Evolutionary conservation across 176 grass and related monocot species (phyloP).

Genomic region (Echinochloa phyllopogon): DNA sequence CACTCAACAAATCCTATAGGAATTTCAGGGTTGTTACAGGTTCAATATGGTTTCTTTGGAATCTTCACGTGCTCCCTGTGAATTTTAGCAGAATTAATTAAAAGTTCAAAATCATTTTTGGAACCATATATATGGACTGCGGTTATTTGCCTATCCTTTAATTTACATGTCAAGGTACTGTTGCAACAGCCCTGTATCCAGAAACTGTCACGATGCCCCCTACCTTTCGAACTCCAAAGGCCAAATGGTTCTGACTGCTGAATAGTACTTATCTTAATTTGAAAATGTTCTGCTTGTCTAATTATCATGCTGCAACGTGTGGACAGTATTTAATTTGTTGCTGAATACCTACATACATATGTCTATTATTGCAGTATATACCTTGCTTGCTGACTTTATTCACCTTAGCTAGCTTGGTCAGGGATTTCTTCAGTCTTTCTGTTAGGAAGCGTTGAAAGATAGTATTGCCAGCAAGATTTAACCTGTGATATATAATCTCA

Average conservation of each 20-base stretch:
- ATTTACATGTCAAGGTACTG: neutral
- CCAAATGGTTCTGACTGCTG: neutral
- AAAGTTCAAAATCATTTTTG: no score
- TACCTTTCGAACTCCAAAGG: neutral
- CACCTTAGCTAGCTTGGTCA: no score
- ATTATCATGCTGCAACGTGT: neutral
- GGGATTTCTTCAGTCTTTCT: neutral
- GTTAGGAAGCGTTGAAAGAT: neutral
- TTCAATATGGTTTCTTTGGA: neutral
- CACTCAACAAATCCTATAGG: no score
- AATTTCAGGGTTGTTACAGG: no score
- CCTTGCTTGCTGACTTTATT: conserved; percentile 21
- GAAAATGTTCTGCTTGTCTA: neutral
- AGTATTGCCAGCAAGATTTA: neutral
- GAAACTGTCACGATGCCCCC: neutral
- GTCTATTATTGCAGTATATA: neutral
- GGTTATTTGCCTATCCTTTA: neutral
- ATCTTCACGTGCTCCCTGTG: neutral
- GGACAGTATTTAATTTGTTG: neutral
- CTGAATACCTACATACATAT: neutral
- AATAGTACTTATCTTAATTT: neutral
- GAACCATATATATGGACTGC: neutral
- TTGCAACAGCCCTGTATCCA: neutral
- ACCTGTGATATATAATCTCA: conserved; percentile 9
- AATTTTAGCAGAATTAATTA: neutral